Conservation (phyloP, 257 asterid genomes). For the Nicotiana attenuata region DNA sequence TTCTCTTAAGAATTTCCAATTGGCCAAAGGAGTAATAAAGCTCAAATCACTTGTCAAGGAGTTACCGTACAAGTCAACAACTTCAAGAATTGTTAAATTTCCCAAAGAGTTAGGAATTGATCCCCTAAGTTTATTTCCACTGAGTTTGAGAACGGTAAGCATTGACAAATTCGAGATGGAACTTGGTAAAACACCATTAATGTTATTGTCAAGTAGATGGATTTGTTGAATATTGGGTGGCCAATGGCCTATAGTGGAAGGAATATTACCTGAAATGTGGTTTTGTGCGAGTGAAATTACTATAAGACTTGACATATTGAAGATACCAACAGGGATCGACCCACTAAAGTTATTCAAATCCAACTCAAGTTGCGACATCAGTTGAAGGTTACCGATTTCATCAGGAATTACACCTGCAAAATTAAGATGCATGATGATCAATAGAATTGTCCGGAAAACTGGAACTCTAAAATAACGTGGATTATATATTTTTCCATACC, state of each 20-base stretch:
- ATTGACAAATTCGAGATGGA: too few relatives aligned
- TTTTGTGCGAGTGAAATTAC: slow-evolving; percentile 23
- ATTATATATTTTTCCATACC: not conserved
- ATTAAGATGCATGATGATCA: not conserved
- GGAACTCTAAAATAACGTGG: not conserved
- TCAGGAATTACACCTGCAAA: slow-evolving; percentile 21
- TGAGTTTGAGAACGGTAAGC: not conserved
- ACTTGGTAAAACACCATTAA: slow-evolving; percentile 10
- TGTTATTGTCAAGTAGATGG: not conserved
- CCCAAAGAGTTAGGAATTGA: slow-evolving; percentile 14
- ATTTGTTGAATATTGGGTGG: slow-evolving; percentile 7
- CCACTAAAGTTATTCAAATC: slow-evolving; percentile 15
- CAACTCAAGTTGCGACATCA: slow-evolving; percentile 12
- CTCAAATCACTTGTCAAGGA: slow-evolving; percentile 2
- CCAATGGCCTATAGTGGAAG: slow-evolving; percentile 1
- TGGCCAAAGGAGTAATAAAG: slow-evolving; percentile 25
- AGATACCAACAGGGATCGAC: slow-evolving; percentile 14
- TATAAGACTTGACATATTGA: slow-evolving; percentile 20
- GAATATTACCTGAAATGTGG: slow-evolving; percentile 23
- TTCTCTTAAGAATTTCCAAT: slow-evolving; percentile 8
- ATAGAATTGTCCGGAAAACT: not conserved
- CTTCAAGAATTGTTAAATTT: not conserved
- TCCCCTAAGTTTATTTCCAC: not conserved
- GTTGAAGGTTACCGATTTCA: slow-evolving; percentile 21
- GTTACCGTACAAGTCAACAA: not conserved